These are phyloP conservation scores for Saccharomycopsis javanensis DNA, from an alignment of 805 yeast species.

Conservation along the genomic window DNA sequence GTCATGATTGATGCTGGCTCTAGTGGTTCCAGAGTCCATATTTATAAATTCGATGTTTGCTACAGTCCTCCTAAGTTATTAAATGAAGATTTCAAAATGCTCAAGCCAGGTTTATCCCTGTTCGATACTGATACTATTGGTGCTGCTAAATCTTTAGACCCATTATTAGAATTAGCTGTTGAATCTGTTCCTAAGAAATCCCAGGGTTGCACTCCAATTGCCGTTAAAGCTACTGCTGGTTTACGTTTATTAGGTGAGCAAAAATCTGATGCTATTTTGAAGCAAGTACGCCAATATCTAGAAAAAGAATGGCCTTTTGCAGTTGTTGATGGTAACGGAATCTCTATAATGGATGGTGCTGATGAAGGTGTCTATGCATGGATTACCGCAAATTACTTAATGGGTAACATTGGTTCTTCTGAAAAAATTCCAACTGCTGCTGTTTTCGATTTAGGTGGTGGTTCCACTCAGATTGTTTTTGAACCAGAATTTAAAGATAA, in stretches of 20 bases:
- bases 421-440: conserved; percentile 84
- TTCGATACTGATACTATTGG: conserved; percentile 70
- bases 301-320: conserved; percentile 84
- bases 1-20: conserved; percentile 98
- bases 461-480: conserved; percentile 96
- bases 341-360: conserved; percentile 89
- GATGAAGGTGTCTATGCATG: conserved; percentile 99
- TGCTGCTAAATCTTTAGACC: conserved; percentile 87
- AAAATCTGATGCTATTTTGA: conserved; percentile 60
- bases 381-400: conserved; percentile 89
- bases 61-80: conserved; percentile 72
- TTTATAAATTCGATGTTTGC: conserved; percentile 85
- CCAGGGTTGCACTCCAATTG: conserved; percentile 81
- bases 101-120: conserved; percentile 85
- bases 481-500: conserved; percentile 70
- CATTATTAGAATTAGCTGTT: conserved; percentile 67
- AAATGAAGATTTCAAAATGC: conserved; percentile 76
- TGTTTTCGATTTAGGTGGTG: conserved; percentile 96
- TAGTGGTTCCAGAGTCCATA: conserved; percentile 92
- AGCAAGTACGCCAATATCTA: conserved; percentile 66
- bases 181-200: conserved; percentile 62
- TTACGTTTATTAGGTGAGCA: conserved; percentile 74
- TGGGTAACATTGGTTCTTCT: conserved; percentile 81
- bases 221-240: conserved; percentile 98
- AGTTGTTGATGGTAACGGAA: conserved; percentile 77